Conservation (phyloP, 192 early-diverging fungal species). For the Coemansia sp. region DNA sequence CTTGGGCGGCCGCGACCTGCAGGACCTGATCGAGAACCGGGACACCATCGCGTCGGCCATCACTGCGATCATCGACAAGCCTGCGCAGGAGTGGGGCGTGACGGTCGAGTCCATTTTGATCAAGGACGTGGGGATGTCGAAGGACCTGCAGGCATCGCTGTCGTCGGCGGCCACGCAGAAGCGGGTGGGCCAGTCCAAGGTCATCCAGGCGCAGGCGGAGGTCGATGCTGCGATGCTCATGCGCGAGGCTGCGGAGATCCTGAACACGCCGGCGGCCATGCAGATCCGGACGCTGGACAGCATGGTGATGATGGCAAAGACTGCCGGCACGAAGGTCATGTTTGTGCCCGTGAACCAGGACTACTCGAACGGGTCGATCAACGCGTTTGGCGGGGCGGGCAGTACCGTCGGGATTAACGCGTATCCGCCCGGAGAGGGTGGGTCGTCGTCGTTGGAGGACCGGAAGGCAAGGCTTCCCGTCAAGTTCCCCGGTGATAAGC, state of each 20-base stretch:
- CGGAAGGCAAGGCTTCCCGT: no score
- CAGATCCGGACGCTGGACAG: constrained; percentile 93
- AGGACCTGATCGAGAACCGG: constrained; percentile 89
- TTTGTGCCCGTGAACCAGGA: constrained; percentile 64
- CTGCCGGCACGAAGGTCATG: constrained; percentile 68
- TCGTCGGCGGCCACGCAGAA: constrained; percentile 87
- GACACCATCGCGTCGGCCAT: constrained; percentile 85
- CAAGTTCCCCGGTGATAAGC: no score
- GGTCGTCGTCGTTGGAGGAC: no score
- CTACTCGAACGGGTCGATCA: constrained; percentile 45
- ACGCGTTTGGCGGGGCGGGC: constrained; percentile 50
- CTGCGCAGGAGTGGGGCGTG: constrained; percentile 79
- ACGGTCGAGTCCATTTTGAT: constrained; percentile 79
- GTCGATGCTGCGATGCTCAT: constrained; percentile 88
- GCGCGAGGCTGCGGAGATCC: constrained; percentile 89
- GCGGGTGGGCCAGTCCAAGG: constrained; percentile 86
- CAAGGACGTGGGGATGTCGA: constrained; percentile 77
- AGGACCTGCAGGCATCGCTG: constrained; percentile 77
- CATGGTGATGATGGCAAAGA: constrained; percentile 71
- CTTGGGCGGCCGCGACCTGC: constrained; percentile 76
- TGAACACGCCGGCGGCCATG: constrained; percentile 78
- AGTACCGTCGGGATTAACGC: constrained; percentile 34
- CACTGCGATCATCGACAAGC: constrained; percentile 73
- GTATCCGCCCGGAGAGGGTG: background rate
- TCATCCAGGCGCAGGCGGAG: constrained; percentile 85